Percentiles rank a stretch among this genome's conserved stretches.
Evolutionary conservation across 164 flowering plant species (phyloP).

Genomic region (Liquidambar formosana): DNA sequence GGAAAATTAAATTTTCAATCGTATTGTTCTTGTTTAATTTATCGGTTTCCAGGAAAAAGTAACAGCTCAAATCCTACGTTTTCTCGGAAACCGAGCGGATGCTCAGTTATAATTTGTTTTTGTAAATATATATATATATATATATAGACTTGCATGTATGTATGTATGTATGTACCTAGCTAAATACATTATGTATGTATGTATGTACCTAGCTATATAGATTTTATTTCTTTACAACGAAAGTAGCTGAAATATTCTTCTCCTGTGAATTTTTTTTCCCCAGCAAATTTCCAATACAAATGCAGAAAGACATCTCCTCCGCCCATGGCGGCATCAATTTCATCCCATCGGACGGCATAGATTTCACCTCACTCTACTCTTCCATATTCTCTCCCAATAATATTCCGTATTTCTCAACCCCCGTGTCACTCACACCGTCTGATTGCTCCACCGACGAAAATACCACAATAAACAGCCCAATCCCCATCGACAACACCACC

Average conservation of each 20-base stretch:
- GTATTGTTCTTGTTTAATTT: background rate
- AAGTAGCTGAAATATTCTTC: background rate
- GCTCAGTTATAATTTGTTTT: background rate
- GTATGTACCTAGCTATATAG: no score
- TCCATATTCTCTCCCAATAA: conserved; percentile 27
- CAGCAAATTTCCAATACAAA: conserved; percentile 16
- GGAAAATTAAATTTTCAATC: background rate
- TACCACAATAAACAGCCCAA: conserved; percentile 12
- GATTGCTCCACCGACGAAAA: conserved; percentile 23
- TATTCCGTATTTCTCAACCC: conserved; percentile 21
- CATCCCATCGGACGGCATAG: conserved; percentile 18
- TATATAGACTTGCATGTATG: no score
- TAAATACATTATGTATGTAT: no score
- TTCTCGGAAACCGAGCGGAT: background rate
- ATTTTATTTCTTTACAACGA: background rate
- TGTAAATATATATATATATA: no score
- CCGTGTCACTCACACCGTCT: conserved; percentile 29
- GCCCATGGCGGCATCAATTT: conserved; percentile 23
- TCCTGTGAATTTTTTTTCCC: background rate
- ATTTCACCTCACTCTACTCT: conserved; percentile 26
- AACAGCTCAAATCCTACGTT: no score
- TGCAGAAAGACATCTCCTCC: conserved; percentile 40
- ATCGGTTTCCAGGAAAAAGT: no score
- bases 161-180: no score
- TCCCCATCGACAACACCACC: conserved; percentile 15